Evolutionary conservation across 768 basidiomycete species (phyloP).

Genomic region (Termitomyces bulborhizus): DNA sequence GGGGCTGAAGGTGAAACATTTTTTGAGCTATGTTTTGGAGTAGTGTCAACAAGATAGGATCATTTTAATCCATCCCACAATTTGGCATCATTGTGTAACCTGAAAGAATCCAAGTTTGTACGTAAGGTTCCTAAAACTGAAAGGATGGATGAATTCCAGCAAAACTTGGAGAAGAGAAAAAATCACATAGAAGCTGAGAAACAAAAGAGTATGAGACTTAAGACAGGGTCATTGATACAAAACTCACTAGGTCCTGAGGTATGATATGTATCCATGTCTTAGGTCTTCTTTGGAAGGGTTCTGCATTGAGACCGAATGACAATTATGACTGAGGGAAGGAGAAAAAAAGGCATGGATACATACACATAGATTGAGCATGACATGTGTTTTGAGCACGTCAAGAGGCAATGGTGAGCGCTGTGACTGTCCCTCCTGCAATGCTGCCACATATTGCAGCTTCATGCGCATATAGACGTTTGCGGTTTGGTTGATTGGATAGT

Average conservation of each 20-base stretch:
- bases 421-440: no score
- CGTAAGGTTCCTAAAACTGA: slow-evolving; percentile 73
- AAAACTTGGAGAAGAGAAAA: background rate
- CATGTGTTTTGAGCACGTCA: no score
- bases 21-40: slow-evolving; percentile 25
- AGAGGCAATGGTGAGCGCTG: no score
- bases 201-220: background rate
- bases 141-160: slow-evolving; percentile 9
- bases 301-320: no score
- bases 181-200: slow-evolving; percentile 42
- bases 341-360: no score
- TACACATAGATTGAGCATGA: no score
- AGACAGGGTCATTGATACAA: background rate
- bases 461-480: no score
- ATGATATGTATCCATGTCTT: no score
- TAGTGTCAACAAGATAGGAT: slow-evolving; percentile 69
- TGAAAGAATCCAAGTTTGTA: slow-evolving; percentile 88
- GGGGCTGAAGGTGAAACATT: slow-evolving; percentile 15
- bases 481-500: no score
- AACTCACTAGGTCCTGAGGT: slow-evolving; percentile 73
- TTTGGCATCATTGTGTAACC: slow-evolving; percentile 66
- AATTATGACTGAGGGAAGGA: no score
- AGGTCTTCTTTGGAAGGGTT: no score
- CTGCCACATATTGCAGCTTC: no score
- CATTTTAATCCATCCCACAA: slow-evolving; percentile 88